Evolutionary conservation across 805 yeast genomes (phyloP), one percentile per base, ranked within the genome.

Genomic region (Kluyveromyces wickerhamii): DNA sequence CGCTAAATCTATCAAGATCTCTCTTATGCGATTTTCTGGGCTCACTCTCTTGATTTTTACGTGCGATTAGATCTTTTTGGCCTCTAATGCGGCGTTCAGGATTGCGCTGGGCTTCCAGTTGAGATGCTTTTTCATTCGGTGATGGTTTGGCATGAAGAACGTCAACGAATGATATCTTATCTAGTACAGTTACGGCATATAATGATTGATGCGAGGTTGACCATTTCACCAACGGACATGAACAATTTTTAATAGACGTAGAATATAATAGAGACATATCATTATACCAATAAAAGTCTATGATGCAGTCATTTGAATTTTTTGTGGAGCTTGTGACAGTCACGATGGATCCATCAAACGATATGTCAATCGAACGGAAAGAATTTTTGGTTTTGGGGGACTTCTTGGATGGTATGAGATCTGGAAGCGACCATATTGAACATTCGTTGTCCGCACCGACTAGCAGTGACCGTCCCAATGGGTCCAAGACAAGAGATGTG

Each of bases 381-480:
- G 14, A 22, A 10, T 20, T 21, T 3, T 9, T 21, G 7, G 27
- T 30, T 12, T 21, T 11, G 6, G 21, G 17, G n/a, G 29, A 12
- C n/a, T 7, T 20, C 22, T 52, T 49, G n/a, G 48, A 37, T 29
- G 62, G 59, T 35, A 63, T 53, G 54, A 72, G 53, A 18, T 62
- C 60, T 2, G 49, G 39, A 6, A 68, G 49, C 25, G 62, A 59
- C 78, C 79, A 75, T 8, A 72, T 25, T 13, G 74, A 62, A 17
- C 81, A 81, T 40, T 75, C 82, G 36, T 66, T 67, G 8, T 22
- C 19, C 13, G 78, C 62, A 0, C 82, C 85, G 2, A 67, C 67
- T 2, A 69, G 66, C 8, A 79, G 37, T 43, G 52, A 69, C 15
- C 56, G 44, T 0, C 79, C 85, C 32, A 63, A 48, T 3, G 79